Conservation (phyloP, 768 basidiomycete genomes). For the Hericium erinaceus region DNA sequence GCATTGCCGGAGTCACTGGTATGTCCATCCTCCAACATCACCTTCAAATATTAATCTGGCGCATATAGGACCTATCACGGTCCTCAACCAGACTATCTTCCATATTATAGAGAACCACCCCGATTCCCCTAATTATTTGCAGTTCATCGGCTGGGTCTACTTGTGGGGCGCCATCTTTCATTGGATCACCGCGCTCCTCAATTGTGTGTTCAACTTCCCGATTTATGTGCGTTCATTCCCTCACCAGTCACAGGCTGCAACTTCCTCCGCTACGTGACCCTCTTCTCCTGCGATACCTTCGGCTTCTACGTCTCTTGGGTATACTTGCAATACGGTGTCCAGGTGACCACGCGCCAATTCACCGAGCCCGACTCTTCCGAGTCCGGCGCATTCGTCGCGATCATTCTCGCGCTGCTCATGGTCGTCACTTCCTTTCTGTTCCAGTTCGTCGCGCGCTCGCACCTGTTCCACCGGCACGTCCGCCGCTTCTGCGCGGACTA, state of each 20-base stretch:
- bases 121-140: conserved; percentile 66
- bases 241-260: conserved; percentile 52
- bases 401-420: conserved; percentile 73
- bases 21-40: conserved; percentile 1
- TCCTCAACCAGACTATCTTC: conserved; percentile 86
- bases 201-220: conserved; percentile 39
- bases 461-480: conserved; percentile 65
- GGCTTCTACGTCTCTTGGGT: conserved; percentile 91
- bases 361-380: conserved; percentile 21
- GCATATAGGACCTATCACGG: conserved; percentile 72
- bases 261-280: conserved; percentile 78
- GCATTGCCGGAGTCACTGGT: conserved; percentile 89
- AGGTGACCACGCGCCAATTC: conserved; percentile 73
- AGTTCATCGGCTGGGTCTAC: conserved; percentile 90
- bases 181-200: conserved; percentile 71
- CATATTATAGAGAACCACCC: conserved; percentile 52
- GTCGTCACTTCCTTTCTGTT: conserved; percentile 69
- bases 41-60: background rate
- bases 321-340: conserved; percentile 83
- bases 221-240: background rate
- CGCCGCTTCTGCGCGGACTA: conserved; percentile 78
- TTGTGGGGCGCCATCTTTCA: conserved; percentile 83
- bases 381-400: conserved; percentile 49
- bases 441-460: conserved; percentile 49
- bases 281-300: conserved; percentile 88